These are phyloP conservation scores for Kluyveromyces sp. DNA, from an alignment of 1,139 yeast species.

Conservation along the genomic window DNA sequence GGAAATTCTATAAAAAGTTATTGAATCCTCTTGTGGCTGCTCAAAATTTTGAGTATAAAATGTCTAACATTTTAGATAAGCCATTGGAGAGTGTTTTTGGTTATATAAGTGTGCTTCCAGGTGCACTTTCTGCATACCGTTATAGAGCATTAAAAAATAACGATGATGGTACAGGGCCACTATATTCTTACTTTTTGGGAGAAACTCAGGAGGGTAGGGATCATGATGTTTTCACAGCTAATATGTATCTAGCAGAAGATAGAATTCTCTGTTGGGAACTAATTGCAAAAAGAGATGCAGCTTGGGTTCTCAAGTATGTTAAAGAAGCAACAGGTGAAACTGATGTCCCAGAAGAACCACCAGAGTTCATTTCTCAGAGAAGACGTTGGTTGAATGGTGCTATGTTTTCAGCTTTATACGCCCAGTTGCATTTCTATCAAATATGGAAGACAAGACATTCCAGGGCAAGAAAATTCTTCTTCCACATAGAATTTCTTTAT, in stretches of 20 bases:
- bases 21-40: conserved; percentile 91
- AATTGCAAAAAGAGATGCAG: conserved; percentile 77
- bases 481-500: conserved; percentile 77
- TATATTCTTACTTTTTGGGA: conserved; percentile 82
- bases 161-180: conserved; percentile 88
- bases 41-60: conserved; percentile 92
- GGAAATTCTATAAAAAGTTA: conserved; percentile 71
- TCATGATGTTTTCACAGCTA: conserved; percentile 84
- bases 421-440: conserved; percentile 69
- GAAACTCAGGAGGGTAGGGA: conserved; percentile 54
- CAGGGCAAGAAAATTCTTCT: conserved; percentile 58
- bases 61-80: conserved; percentile 90
- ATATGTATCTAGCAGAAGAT: conserved; percentile 96
- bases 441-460: conserved; percentile 89
- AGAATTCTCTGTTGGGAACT: conserved; percentile 96
- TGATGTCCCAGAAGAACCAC: conserved; percentile 86
- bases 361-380: conserved; percentile 91
- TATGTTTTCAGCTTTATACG: conserved; percentile 86
- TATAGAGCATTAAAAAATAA: conserved; percentile 80
- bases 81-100: conserved; percentile 93
- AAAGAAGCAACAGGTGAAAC: conserved; percentile 94
- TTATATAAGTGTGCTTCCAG: conserved; percentile 88
- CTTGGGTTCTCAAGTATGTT: conserved; percentile 90
- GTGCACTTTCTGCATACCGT: conserved; percentile 92
- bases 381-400: conserved; percentile 99